Evolutionary conservation across 2,329 filamentous ascomycete species (phyloP), one percentile per base, ranked within the genome.

Genomic region (Cercospora zeae-maydis): DNA sequence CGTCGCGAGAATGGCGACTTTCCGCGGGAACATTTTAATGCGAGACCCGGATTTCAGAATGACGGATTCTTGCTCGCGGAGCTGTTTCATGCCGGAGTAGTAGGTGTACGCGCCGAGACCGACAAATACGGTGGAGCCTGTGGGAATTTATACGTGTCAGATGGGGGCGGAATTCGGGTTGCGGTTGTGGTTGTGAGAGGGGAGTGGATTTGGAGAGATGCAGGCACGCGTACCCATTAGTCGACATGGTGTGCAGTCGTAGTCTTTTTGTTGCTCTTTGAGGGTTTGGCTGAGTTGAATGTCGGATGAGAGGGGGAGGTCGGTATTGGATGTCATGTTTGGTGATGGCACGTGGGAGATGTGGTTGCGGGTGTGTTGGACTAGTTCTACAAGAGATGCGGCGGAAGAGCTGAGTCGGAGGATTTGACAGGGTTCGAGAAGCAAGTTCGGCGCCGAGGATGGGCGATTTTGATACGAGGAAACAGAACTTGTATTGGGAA

Each of bases 41-140:
- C 75, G 70, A 56, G 74, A 76, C 34, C 75, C 77, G 66, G 75
- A 78, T 54, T 75, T 74, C 37, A 77, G 58, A 56, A 81, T 80
- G 52, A 74, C 73, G 30, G 78, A 75, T 39, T 77, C 69, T 36
- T 78, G 75, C 45, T 78, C 69, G 10, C 70, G 72, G 24, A 82
- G 73, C 59, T 82, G 79, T 14, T 74, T 71, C 70, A 79, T 79
- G 4, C 80, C 80, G 2, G 78, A 79, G 36, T 76, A 68, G 69
- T 80, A 81, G 5, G 76, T 78, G 71, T 79, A 81, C 24, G 76
- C 73, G 59, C 80, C 80, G 53, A 82, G 76, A 33, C 78, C 78
- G 39, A 78, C 72, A 69, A 82, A 82, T 0, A 75, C 79, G 49
- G 73, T 75, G 53, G 73, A 78, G 52, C 80, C 80, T 81, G 62